phyloP scores from a whole-genome alignment of 2,329 filamentous ascomycete species.

The Xylariaceae sp. region DNA sequence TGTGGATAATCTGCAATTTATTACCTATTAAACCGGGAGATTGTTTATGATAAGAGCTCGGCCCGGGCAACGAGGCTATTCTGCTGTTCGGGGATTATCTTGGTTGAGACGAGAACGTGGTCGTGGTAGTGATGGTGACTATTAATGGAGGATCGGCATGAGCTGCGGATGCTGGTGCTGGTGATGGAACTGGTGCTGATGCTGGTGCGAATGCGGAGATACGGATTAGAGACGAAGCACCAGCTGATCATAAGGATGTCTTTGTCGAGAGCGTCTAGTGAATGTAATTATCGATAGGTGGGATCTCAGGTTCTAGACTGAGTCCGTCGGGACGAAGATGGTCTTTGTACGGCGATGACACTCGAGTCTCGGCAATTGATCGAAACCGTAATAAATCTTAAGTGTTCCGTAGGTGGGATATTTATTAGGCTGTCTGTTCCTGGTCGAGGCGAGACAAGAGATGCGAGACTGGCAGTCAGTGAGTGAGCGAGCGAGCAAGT shows the following conservation, averaged over 20 bases:
- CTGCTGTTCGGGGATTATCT: not conserved
- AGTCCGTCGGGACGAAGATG: not conserved
- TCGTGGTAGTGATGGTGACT: not conserved
- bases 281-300: not conserved
- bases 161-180: not conserved
- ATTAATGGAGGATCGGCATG: slow-evolving; percentile 12
- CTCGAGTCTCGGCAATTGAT: not conserved
- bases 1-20: not conserved
- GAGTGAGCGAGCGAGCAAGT: too few species aligned
- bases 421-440: too few species aligned
- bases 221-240: not conserved
- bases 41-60: not conserved
- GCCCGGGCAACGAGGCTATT: not conserved
- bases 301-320: not conserved
- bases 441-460: not conserved
- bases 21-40: not conserved
- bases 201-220: slow-evolving; percentile 2
- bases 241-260: not conserved
- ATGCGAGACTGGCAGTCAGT: too few species aligned
- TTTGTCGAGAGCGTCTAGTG: not conserved
- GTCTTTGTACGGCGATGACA: not conserved
- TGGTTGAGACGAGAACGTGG: slow-evolving; percentile 1
- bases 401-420: not conserved
- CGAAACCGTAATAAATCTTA: not conserved
- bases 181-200: too few species aligned